Evolutionary conservation across 2,329 filamentous ascomycete genomes (phyloP), one percentile per base, ranked within the genome.

Genomic region (Amauroascus niger): DNA sequence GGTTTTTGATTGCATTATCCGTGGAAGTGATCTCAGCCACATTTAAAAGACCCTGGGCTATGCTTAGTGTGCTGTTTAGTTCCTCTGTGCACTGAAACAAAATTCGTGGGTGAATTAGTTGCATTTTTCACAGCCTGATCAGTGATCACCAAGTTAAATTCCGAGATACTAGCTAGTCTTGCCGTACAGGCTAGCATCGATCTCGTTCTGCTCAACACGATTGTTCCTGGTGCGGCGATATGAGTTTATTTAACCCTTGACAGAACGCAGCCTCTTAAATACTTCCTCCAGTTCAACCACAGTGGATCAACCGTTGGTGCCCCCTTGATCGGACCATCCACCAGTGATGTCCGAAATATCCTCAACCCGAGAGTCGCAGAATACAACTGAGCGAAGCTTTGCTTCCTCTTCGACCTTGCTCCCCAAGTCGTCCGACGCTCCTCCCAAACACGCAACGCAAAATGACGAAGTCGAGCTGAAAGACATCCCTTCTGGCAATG

Each of bases 391-490:
- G 30, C 50, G 20, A 37, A 30, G 40, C 20, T 46, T 41, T 14
- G 30, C 41, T 45, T 46, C 50, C 33, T 52, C 50, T 14, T 46
- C 50, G 11, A 35, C 26, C n/a, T 14, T 33, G n/a, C 14, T 39
- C 6, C 16, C 28, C 22, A 52, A 52, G 30, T 20, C n/a, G 2
- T 52, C 50, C 1, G 41, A 24, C n/a, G 41, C 26, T 16, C 39
- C 22, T 7, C 41, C 32, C 30, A 28, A 52, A 18, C 32, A 28
- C 7, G 18, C 8, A 16, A 13, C 62, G 14, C 61, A 58, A 16
- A 60, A 64, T 49, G 62, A 64, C 59, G 62, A 61, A 47, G 65
- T 73, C 46, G 71, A 73, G 58, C 60, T 73, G 20, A 71, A 70
- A 58, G 64, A 59, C 43, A 66, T 72, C 62, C 61, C 59, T 49